A percentile compares a stretch with the other conserved stretches of the same genome.
Evolutionary conservation across 495 filamentous ascomycete species (phyloP).

Genomic region (Aspergillus wentii): DNA sequence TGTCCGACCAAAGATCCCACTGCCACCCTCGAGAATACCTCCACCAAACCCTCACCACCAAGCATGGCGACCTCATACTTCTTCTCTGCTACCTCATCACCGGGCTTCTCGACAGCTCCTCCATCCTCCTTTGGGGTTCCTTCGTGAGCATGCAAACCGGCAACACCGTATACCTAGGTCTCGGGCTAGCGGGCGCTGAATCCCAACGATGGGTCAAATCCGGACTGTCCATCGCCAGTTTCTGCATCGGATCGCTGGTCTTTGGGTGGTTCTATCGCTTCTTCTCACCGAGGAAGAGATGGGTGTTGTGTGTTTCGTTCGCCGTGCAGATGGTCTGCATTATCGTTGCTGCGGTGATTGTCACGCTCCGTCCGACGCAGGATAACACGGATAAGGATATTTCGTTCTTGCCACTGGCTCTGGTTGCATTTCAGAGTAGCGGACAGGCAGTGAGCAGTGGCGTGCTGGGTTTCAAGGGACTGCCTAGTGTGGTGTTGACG

Average conservation of each 20-base stretch:
- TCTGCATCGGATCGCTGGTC: slow-evolving; percentile 61
- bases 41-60: slow-evolving; percentile 43
- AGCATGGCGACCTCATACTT: slow-evolving; percentile 57
- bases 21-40: slow-evolving; percentile 31
- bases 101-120: slow-evolving; percentile 66
- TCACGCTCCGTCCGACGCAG: slow-evolving; percentile 38
- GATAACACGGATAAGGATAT: slow-evolving; percentile 49
- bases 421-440: slow-evolving; percentile 66
- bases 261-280: slow-evolving; percentile 59
- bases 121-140: slow-evolving; percentile 67
- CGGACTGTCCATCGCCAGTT: slow-evolving; percentile 55
- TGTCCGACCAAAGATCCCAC: no score
- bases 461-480: slow-evolving; percentile 53
- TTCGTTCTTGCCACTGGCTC: slow-evolving; percentile 53
- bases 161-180: slow-evolving; percentile 71
- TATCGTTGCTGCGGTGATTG: slow-evolving; percentile 51
- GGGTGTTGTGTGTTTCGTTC: slow-evolving; percentile 61
- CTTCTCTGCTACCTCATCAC: slow-evolving; percentile 68
- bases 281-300: slow-evolving; percentile 47
- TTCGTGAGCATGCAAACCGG: slow-evolving; percentile 81
- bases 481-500: slow-evolving; percentile 68
- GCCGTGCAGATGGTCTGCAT: slow-evolving; percentile 48
- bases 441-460: slow-evolving; percentile 67
- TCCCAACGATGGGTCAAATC: slow-evolving; percentile 57
- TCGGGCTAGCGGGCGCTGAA: slow-evolving; percentile 53